Base-by-base conservation (phyloP, 345 rosid genomes). In the Euphorbia tirucalli region DNA sequence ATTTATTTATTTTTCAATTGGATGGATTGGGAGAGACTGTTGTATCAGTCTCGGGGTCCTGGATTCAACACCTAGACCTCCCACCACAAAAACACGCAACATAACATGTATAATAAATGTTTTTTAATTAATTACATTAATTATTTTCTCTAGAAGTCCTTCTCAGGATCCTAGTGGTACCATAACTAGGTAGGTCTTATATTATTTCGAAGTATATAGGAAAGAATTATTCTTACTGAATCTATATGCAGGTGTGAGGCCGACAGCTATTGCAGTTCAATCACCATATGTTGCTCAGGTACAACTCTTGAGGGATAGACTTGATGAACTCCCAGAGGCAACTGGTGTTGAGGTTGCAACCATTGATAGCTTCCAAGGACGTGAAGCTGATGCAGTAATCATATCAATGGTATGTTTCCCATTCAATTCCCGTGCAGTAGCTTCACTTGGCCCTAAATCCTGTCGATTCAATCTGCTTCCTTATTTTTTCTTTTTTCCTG, bases 251-350 rank as follows among this genome's bases (percentile, higher is more conserved):
- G 98, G 98, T 80, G 93, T 94, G 44, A 80, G 83, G 81, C 95
- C 98, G 69, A 67, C 78, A 66, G 85, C 92, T 18, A 90, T 94
- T 31, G 93, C 92, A 0, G 93, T 94, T 75, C 97, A 94, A 78
- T 94, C 98, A 54, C 98, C 98, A 61, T 94, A 94, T 78, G 98
- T 94, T 73, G 95, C 98, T 57, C 98, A 94, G 75, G 98, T 94
- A 68, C 98, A 94, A 56, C 95, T 88, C 67, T 79, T 92, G 75
- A 87, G 95, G 80, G 95, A 94, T 56, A 87, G 93, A 80, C 90
- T 94, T 44, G 90, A 89, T 68, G 96, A 92, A 77, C 75, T 83
- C 71, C 95, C 96, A 52, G 91, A 82, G 75, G 89, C 95, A 66
- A 87, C 70, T 54, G 96, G 96, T 41, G 87, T 94, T 54, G 97